Conservation (phyloP, 495 filamentous ascomycete genomes). For the Baudoinia panamericana region DNA sequence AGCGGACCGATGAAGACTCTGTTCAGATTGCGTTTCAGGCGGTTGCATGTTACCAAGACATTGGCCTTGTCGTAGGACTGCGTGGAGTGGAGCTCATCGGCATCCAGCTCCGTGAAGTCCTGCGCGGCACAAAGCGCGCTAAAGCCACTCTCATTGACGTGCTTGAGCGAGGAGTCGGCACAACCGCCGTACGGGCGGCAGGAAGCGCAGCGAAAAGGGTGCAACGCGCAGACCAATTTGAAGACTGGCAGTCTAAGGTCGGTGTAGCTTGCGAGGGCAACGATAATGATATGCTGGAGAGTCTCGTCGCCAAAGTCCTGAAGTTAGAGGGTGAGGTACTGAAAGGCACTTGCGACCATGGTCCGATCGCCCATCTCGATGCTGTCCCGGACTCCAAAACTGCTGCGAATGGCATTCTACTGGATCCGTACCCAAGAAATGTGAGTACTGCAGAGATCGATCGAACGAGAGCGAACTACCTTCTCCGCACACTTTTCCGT, state of each 20-base stretch:
- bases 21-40: not conserved
- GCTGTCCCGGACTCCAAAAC: too few relatives aligned
- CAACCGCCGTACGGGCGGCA: too few relatives aligned
- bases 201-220: not conserved
- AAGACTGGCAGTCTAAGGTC: slow-evolving; percentile 23
- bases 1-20: slow-evolving; percentile 20
- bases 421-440: not conserved
- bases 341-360: too few relatives aligned
- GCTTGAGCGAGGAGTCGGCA: too few relatives aligned
- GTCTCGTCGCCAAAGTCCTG: too few relatives aligned
- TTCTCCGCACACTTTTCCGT: slow-evolving; percentile 4
- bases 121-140: slow-evolving; percentile 14
- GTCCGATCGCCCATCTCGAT: too few relatives aligned
- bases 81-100: slow-evolving; percentile 20
- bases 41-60: slow-evolving; percentile 21
- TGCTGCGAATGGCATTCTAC: not conserved
- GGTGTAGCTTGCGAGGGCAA: slow-evolving; percentile 34
- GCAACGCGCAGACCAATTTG: slow-evolving; percentile 1
- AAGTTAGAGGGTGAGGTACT: too few relatives aligned
- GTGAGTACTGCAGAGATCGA: not conserved
- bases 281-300: slow-evolving; percentile 42
- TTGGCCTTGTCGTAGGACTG: slow-evolving; percentile 23
- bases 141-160: slow-evolving; percentile 6
- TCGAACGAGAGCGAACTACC: not conserved
- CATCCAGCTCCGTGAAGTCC: slow-evolving; percentile 21